Base-by-base conservation (phyloP, 73 alveolate genomes). In the Stentor roeselii region DNA sequence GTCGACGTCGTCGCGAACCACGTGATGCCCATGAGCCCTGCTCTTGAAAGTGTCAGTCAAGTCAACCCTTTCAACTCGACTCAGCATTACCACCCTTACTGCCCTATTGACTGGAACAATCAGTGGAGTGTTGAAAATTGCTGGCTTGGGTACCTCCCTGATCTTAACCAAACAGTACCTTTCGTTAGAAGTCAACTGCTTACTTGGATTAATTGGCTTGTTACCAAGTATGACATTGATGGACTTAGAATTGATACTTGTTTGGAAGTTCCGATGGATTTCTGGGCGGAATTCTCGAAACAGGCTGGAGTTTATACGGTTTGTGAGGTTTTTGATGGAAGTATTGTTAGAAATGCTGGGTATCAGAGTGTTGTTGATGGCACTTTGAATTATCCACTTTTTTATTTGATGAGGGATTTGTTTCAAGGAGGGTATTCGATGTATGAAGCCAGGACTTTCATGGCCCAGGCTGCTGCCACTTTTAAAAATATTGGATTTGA, bases 201-300 rank as follows among this genome's bases (percentile, higher is more conserved):
- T 30, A 31, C 85, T 36, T 97, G 99, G 99, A 88, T 96, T 32
- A 77, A 90, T 67, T 74, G 84, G 83, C 78, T 86, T 60, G 93
- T 95, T 15, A 34, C 80, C 0, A 89, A 90, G 39, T 97, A 74
- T 82, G 90, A 86, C 67, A 90, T 97, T 83, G 99, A 97, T 88
- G 99, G 99, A 39, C 86, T 97, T 39, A 92, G 99, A 87, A 86
- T 96, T 78, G 89, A 97, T 85, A 97, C 99, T 75, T 94, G 93
- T 27, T 88, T 95, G 30, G 88, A 93, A 60, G 95, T 96, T 38
- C 94, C 94, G 32, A 90, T 90, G 38, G 98, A 92, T 83, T 97
- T 97, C 91, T 96, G 99, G 98, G 83, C 59, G 27, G 95, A 95
- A 76, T 95, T 89, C 75, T 85, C 92, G 31, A 41, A 84, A 39